Percentiles rank a stretch among this genome's conserved stretches.
These are phyloP conservation scores for Pseudotulostoma volvatum DNA, from an alignment of 495 filamentous ascomycete species.

Conservation along the genomic window DNA sequence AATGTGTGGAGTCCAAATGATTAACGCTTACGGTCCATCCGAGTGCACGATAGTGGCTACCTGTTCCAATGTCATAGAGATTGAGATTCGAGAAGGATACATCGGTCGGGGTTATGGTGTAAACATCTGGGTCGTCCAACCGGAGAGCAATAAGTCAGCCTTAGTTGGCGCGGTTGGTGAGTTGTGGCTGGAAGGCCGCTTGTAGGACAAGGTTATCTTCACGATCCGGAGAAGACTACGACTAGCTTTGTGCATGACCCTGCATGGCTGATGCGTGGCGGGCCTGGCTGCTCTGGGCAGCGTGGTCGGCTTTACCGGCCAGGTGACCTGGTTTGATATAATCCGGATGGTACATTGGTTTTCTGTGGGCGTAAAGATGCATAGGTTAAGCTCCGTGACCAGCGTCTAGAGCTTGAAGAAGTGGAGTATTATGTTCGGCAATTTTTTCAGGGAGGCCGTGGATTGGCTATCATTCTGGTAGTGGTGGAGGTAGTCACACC, in stretches of 20 bases:
- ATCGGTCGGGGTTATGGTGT: too few species aligned
- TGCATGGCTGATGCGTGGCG: conserved; percentile 13
- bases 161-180: conserved; percentile 31
- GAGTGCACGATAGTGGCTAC: conserved; percentile 11
- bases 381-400: neutral
- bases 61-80: too few species aligned
- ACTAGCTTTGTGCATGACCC: neutral
- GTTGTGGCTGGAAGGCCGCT: conserved; percentile 17
- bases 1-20: conserved; percentile 4
- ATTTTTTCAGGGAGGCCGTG: too few species aligned
- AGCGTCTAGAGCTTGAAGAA: conserved; percentile 1
- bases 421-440: neutral
- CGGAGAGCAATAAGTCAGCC: too few species aligned
- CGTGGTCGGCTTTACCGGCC: conserved; percentile 28
- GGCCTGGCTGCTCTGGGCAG: conserved; percentile 9
- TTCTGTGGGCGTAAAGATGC: conserved; percentile 4
- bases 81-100: too few species aligned
- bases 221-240: too few species aligned
- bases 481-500: too few species aligned
- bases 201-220: conserved; percentile 9
- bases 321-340: conserved; percentile 28
- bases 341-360: neutral
- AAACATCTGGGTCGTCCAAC: too few species aligned
- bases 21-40: conserved; percentile 13
- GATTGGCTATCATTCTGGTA: too few species aligned